Evolutionary conservation across 306 rosid genomes (phyloP).

Genomic region (Trifolium subterraneum): DNA sequence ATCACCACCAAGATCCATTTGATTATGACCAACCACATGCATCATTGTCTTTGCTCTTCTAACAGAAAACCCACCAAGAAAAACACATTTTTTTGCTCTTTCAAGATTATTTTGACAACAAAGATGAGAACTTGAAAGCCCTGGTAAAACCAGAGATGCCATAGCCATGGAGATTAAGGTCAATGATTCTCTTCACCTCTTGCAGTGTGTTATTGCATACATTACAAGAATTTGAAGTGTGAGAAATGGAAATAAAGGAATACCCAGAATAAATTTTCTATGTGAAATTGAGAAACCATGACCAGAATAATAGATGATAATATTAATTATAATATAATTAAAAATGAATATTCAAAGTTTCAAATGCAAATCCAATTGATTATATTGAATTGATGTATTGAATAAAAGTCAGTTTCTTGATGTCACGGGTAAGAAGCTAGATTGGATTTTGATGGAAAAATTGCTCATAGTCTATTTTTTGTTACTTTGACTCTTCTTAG

Average conservation of each 20-base stretch:
- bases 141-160: conserved; percentile 36
- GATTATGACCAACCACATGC: conserved; percentile 45
- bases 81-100: conserved; percentile 37
- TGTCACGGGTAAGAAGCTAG: neutral
- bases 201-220: neutral
- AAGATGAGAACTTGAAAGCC: conserved; percentile 42
- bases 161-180: conserved; percentile 40
- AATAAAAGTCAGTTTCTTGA: neutral
- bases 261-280: neutral
- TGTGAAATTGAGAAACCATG: neutral
- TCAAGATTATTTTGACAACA: conserved; percentile 36
- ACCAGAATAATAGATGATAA: neutral
- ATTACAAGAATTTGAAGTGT: conserved; percentile 10
- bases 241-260: neutral
- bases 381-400: too few species aligned
- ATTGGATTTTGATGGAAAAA: neutral
- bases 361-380: neutral
- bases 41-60: conserved; percentile 30
- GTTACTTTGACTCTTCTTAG: neutral
- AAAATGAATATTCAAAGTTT: too few species aligned
- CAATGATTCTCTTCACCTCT: conserved; percentile 18
- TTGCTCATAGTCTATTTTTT: neutral
- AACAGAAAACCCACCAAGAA: conserved; percentile 38
- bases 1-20: conserved; percentile 38
- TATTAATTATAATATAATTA: too few species aligned